phyloP scores from a whole-genome alignment of 805 yeast genomes.

The Candida michaelii region DNA sequence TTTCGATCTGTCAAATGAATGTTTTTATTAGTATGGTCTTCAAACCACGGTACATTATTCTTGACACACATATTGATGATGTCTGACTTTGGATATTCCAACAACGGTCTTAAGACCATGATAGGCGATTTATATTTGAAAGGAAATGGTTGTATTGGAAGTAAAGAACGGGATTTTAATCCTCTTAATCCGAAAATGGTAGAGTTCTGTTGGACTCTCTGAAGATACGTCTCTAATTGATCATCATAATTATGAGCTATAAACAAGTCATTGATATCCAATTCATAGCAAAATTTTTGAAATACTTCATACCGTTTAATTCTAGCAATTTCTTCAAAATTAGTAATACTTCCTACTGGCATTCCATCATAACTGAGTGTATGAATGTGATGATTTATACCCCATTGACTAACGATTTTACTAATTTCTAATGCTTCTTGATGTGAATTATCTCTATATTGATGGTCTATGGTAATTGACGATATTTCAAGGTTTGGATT shows the following conservation, averaged over 20 bases:
- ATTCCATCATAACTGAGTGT: conserved; percentile 23
- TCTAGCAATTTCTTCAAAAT: conserved; percentile 64
- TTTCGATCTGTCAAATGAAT: conserved; percentile 58
- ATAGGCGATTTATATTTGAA: conserved; percentile 16
- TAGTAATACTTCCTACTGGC: conserved; percentile 28
- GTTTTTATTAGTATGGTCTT: conserved; percentile 64
- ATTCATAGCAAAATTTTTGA: conserved; percentile 35
- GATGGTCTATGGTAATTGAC: conserved; percentile 71
- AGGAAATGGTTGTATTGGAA: conserved; percentile 28
- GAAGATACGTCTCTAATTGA: conserved; percentile 66
- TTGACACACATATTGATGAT: conserved; percentile 46
- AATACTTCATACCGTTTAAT: conserved; percentile 49
- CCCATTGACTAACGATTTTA: conserved; percentile 30
- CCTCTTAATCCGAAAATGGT: conserved; percentile 59
- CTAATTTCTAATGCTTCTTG: conserved; percentile 50
- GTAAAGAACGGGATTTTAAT: conserved; percentile 33
- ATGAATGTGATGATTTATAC: conserved; percentile 31
- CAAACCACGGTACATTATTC: conserved; percentile 57
- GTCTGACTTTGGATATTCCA: conserved; percentile 43
- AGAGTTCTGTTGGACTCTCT: conserved; percentile 47
- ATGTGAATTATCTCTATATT: conserved; percentile 47
- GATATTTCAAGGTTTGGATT: conserved; percentile 32
- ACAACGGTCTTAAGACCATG: conserved; percentile 51
- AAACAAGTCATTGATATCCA: conserved; percentile 38
- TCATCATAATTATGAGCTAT: conserved; percentile 74